Conservation (phyloP, 2,329 filamentous ascomycete species). For the Botrytis elliptica region DNA sequence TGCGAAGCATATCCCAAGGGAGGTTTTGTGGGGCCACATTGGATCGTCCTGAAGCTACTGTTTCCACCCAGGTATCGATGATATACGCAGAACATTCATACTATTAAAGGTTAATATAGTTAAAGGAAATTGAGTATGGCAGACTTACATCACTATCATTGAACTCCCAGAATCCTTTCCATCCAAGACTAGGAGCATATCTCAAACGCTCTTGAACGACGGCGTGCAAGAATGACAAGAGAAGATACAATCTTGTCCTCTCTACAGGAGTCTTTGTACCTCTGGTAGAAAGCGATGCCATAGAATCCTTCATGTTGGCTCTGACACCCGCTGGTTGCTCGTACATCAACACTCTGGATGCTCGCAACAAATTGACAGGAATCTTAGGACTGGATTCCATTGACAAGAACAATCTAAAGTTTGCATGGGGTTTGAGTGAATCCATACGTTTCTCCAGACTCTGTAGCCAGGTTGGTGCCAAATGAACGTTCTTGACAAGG, state of each 20-base stretch:
- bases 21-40: slow-evolving; percentile 93
- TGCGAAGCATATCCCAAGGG: slow-evolving; percentile 94
- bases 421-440: slow-evolving; percentile 85
- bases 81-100: slow-evolving; percentile 98
- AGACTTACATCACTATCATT: slow-evolving; percentile 96
- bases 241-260: slow-evolving; percentile 81
- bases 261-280: slow-evolving; percentile 84
- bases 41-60: slow-evolving; percentile 76
- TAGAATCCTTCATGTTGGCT: slow-evolving; percentile 98
- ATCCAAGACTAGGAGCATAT: slow-evolving; percentile 90
- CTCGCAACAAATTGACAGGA: slow-evolving; percentile 89
- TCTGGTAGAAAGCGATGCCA: slow-evolving; percentile 76
- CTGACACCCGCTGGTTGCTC: slow-evolving; percentile 95
- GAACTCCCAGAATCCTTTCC: slow-evolving; percentile 99
- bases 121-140: slow-evolving; percentile 47
- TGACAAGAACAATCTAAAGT: slow-evolving; percentile 93
- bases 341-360: slow-evolving; percentile 93
- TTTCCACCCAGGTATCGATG: slow-evolving; percentile 91
- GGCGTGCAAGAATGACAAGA: slow-evolving; percentile 92
- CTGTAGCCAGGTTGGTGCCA: slow-evolving; percentile 94
- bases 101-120: slow-evolving; percentile 57
- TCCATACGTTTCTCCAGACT: slow-evolving; percentile 96
- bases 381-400: slow-evolving; percentile 99
- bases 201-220: slow-evolving; percentile 92
- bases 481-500: slow-evolving; percentile 96